Percentiles rank a stretch among this genome's conserved stretches.
These are phyloP conservation scores for Colletotrichum acutatum DNA, from an alignment of 2,329 filamentous ascomycete species.

Conservation along the genomic window DNA sequence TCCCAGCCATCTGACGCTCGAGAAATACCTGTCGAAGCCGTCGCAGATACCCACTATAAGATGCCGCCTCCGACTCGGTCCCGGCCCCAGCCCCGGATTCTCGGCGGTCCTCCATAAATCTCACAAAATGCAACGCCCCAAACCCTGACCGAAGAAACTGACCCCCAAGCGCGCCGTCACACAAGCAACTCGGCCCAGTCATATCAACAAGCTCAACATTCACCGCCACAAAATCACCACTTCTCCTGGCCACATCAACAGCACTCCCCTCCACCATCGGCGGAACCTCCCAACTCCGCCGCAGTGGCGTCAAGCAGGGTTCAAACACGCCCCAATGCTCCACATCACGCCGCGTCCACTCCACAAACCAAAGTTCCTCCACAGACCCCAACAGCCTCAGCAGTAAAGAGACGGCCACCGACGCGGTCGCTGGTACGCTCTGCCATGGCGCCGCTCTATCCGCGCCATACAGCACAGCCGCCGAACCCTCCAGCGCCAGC, in stretches of 20 bases:
- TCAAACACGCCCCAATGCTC: not conserved
- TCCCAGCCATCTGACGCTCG: not conserved
- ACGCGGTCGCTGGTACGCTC: not conserved
- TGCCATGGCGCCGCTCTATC: not conserved
- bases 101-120: not conserved
- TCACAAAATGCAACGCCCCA: not conserved
- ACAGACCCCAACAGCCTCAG: not conserved
- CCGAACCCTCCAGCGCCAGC: not conserved
- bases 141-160: not conserved
- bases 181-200: not conserved
- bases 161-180: not conserved
- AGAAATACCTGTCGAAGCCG: not conserved
- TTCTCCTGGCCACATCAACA: not conserved
- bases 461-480: not conserved
- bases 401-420: not conserved
- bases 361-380: not conserved
- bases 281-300: not conserved
- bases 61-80: not conserved
- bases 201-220: not conserved
- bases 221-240: not conserved
- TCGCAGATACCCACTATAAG: not conserved
- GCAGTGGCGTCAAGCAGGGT: not conserved
- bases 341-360: not conserved
- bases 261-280: not conserved
- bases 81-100: no score